Percentiles rank a stretch among this genome's conserved stretches.
Conservation (phyloP, 116 monocot species). For the Zostera marina region DNA sequence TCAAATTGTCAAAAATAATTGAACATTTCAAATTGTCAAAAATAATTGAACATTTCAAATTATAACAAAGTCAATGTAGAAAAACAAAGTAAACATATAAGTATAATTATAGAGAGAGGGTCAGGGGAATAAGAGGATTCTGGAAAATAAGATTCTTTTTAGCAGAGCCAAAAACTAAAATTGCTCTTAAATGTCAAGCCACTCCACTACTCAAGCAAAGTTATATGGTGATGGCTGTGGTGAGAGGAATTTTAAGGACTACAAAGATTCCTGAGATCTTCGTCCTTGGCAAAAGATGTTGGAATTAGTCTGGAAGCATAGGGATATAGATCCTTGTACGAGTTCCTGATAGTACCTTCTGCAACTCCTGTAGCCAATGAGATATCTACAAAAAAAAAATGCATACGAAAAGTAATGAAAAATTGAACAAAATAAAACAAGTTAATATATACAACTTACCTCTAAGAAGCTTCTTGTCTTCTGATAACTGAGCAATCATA, state of each 20-base stretch:
- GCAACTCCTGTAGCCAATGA: constrained; percentile 35
- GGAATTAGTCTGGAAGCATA: constrained; percentile 29
- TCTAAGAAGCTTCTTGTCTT: constrained; percentile 27
- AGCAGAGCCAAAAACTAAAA: too few species aligned
- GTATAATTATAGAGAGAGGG: too few species aligned
- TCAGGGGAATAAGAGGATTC: too few species aligned
- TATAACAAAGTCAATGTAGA: too few species aligned
- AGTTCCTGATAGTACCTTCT: constrained; percentile 36
- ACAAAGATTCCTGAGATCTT: constrained; percentile 30
- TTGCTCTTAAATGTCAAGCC: neutral
- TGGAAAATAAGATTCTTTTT: too few species aligned
- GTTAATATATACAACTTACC: constrained; percentile 9
- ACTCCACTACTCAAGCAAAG: neutral
- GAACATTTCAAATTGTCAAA: neutral
- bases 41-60: neutral
- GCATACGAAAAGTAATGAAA: neutral
- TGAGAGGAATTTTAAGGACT: constrained; percentile 9
- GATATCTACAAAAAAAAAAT: constrained; percentile 18
- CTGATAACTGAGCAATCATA: constrained; percentile 32
- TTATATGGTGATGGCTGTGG: too few species aligned
- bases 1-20: neutral
- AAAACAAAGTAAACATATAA: too few species aligned
- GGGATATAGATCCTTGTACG: constrained; percentile 36
- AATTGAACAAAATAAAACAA: neutral
- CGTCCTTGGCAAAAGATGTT: constrained; percentile 24